Conservation (phyloP, 208 protist genomes). For the Acanthamoeba royreba region DNA sequence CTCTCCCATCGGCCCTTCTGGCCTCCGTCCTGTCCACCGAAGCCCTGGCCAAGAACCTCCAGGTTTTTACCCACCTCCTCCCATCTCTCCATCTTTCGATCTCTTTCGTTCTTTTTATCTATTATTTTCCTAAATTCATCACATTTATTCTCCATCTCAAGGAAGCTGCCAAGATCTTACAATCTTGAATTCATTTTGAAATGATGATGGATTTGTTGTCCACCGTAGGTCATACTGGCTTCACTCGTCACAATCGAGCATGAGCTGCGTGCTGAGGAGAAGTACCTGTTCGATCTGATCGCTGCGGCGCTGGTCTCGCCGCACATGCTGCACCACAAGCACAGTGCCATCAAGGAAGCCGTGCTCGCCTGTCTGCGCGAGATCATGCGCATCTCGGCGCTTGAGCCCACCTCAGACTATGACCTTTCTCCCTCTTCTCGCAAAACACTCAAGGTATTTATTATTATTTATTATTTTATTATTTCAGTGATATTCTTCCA, state of each 20-base stretch:
- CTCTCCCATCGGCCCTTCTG: neutral
- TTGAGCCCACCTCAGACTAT: neutral
- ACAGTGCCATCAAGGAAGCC: neutral
- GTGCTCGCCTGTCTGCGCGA: neutral
- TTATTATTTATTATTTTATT: neutral
- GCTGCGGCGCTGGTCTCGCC: neutral
- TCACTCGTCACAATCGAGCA: neutral
- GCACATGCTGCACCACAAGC: neutral
- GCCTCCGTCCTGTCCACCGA: neutral
- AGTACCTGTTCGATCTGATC: neutral
- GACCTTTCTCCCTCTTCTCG: neutral
- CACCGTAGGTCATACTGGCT: neutral
- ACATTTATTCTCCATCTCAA: neutral
- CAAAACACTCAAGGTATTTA: neutral
- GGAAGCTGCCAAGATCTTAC: too few species aligned
- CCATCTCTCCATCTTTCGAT: neutral
- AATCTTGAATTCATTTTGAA: neutral
- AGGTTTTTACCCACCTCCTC: too few species aligned
- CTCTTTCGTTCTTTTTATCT: neutral
- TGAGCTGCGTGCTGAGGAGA: neutral
- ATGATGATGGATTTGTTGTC: too few species aligned
- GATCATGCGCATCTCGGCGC: neutral
- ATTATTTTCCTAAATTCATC: neutral
- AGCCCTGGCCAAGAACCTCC: neutral
- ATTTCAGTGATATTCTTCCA: neutral